phyloP scores from a whole-genome alignment of 805 yeast species.

The Candida ortonii region DNA sequence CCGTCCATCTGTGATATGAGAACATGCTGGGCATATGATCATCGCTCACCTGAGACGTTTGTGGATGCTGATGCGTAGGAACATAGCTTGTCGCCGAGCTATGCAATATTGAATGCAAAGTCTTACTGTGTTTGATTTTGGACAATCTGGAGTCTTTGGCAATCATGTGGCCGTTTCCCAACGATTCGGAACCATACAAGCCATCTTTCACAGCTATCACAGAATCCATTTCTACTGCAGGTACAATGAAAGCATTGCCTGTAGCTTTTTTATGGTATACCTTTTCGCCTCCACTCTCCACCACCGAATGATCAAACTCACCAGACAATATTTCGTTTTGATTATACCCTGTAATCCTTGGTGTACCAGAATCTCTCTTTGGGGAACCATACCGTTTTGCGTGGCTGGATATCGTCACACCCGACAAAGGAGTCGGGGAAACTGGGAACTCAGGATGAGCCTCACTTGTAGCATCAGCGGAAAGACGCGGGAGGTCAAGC shows the following conservation, averaged over 20 bases:
- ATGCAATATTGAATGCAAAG: constrained; percentile 27
- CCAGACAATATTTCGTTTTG: too few species aligned
- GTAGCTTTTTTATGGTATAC: too few species aligned
- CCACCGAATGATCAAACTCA: too few species aligned
- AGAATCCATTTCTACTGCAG: too few species aligned
- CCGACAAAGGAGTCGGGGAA: constrained; percentile 24
- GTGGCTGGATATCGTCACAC: constrained; percentile 16
- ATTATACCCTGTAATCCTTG: too few species aligned
- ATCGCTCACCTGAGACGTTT: constrained; percentile 5
- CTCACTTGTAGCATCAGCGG: not conserved
- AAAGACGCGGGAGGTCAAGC: too few species aligned
- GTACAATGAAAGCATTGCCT: too few species aligned
- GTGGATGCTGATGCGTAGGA: constrained; percentile 2
- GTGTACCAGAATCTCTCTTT: too few species aligned
- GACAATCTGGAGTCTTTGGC: constrained; percentile 21
- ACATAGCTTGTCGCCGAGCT: constrained; percentile 15
- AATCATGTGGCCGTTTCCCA: not conserved
- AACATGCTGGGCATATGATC: constrained; percentile 26
- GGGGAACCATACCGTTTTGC: constrained; percentile 2
- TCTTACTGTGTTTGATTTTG: constrained; percentile 25
- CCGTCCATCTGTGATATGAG: constrained; percentile 79
- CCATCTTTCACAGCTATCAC: too few species aligned
- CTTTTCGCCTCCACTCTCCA: too few species aligned
- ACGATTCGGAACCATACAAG: too few species aligned
- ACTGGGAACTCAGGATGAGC: constrained; percentile 10